Evolutionary conservation across 345 rosid genomes (phyloP).

Genomic region (Melaleuca alternifolia): DNA sequence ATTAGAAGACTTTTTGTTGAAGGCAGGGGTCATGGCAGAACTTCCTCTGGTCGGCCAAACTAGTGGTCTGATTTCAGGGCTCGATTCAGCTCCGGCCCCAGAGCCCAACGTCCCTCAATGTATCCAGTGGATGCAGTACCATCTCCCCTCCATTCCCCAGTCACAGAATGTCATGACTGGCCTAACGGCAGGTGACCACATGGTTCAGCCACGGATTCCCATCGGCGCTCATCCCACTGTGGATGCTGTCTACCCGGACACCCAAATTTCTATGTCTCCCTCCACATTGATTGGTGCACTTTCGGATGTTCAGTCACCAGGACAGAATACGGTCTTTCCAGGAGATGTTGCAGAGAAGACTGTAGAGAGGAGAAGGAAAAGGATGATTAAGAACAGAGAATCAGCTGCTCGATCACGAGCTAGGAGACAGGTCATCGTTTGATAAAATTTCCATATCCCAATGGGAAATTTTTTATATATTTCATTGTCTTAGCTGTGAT

Average conservation of each 20-base stretch:
- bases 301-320: not conserved
- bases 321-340: not conserved
- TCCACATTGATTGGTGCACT: not conserved
- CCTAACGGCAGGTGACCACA: not conserved
- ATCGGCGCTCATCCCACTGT: not conserved
- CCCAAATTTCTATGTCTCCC: not conserved
- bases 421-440: constrained; percentile 2
- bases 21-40: not conserved
- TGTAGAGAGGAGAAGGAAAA: constrained; percentile 9
- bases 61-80: not conserved
- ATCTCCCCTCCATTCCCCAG: not conserved
- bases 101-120: not conserved
- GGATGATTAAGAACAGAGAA: constrained; percentile 15
- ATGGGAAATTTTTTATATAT: not conserved
- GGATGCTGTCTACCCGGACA: not conserved
- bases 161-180: not conserved
- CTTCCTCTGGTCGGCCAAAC: not conserved
- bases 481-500: not conserved
- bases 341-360: constrained; percentile 2
- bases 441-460: not conserved
- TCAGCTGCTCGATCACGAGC: constrained; percentile 10
- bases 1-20: constrained; percentile 36
- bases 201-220: not conserved
- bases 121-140: constrained; percentile 6
- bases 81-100: not conserved